Base-by-base conservation (phyloP, 2,329 filamentous ascomycete species). In the Herpotrichia juniperi region DNA sequence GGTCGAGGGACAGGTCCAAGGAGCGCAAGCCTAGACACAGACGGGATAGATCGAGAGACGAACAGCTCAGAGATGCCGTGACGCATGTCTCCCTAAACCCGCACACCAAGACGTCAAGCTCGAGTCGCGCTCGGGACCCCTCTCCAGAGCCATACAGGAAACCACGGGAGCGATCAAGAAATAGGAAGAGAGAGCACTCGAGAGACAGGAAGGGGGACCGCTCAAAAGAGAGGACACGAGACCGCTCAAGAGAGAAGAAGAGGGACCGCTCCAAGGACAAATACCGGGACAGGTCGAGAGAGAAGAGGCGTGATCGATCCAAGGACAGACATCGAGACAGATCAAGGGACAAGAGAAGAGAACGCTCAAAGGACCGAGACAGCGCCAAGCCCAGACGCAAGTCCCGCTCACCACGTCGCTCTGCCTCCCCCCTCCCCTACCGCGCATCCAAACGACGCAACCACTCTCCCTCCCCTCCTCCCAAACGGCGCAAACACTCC, bases 111-210 rank as follows among this genome's bases (percentile, higher is more conserved):
- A 22, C 8, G 8, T 12, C 58, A 50, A 44, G 19, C 24, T 31
- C 54, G 26, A 43, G 26, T 26, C 48, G 50, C 49, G 48, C 52
- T 19, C 55, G 63, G 40, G 53, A 59, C 17, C 39, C 46, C 4
- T 71, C 69, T 11, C 66, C 63, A 28, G 63, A 67, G 46, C 68
- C 69, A 25, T 68, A 69, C 52, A 61, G 55, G 40, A 66, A 59
- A 49, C 59, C 61, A 28, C 60, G 54, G 28, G 61, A 53, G 8
- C 43, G 48, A 2, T 62, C 62, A 9, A 50, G 51, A 22, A 60
- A 64, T 7, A 37, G 31, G 28, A 6, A n/a, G 34, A 22, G 48
- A 32, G 44, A 48, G 35, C 37, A 22, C 2, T 45, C 48, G 3
- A 35, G 39, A 17, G 46, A 55, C 25, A 46, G 21, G 32, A 25